These are phyloP conservation scores for Candida sithepensis DNA, from an alignment of 805 yeast species.

Conservation along the genomic window DNA sequence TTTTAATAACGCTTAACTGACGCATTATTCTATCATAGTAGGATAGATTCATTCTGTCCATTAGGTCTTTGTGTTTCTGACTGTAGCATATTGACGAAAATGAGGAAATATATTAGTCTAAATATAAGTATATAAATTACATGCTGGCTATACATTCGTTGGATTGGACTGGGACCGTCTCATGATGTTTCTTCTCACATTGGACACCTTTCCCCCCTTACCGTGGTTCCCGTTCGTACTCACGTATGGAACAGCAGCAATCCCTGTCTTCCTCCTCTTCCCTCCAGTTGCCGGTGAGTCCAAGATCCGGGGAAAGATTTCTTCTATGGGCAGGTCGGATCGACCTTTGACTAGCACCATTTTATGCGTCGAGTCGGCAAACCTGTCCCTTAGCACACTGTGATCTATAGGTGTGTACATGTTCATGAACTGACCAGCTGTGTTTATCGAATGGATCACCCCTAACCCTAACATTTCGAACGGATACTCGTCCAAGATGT, in stretches of 20 bases:
- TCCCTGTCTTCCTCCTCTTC: constrained; percentile 3
- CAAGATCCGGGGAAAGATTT: constrained; percentile 26
- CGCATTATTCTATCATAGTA: too few relatives aligned
- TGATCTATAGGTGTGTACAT: constrained; percentile 49
- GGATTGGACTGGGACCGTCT: constrained; percentile 31
- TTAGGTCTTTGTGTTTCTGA: too few relatives aligned
- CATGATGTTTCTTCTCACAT: constrained; percentile 44
- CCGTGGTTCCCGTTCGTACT: constrained; percentile 34
- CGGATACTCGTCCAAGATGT: constrained; percentile 9
- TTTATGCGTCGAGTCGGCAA: constrained; percentile 24
- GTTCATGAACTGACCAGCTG: constrained; percentile 37
- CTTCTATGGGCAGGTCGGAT: constrained; percentile 58
- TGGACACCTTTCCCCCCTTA: constrained; percentile 47
- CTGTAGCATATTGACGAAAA: too few relatives aligned
- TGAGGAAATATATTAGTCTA: too few relatives aligned
- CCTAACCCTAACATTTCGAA: constrained; percentile 47
- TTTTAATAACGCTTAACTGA: too few relatives aligned
- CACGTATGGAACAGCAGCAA: constrained; percentile 34
- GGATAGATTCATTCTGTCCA: too few relatives aligned
- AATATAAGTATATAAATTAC: too few relatives aligned
- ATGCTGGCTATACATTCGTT: too few relatives aligned
- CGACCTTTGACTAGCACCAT: constrained; percentile 55
- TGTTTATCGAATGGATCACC: constrained; percentile 64
- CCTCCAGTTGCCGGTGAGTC: neutral
- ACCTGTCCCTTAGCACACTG: constrained; percentile 8